These are phyloP conservation scores for Trichosanthes truncata DNA, from an alignment of 306 rosid species.

Conservation along the genomic window DNA sequence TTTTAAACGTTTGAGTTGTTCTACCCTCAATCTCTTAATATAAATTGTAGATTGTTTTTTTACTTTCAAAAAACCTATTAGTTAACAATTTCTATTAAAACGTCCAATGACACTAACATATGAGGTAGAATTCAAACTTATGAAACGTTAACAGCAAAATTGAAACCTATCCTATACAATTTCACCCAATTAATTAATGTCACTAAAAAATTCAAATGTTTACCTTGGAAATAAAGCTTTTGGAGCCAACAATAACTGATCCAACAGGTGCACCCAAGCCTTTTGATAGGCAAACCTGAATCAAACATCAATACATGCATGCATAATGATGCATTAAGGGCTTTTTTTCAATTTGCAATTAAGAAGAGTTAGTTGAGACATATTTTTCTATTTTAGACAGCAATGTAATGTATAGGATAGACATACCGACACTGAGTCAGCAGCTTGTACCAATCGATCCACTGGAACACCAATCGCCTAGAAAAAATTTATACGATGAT, in stretches of 20 bases:
- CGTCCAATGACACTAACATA: no score
- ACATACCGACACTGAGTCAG: constrained; percentile 70
- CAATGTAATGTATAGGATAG: not conserved
- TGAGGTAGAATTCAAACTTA: not conserved
- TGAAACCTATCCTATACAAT: no score
- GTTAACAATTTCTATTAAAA: no score
- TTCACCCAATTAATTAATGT: not conserved
- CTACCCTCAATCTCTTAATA: no score
- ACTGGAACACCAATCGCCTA: constrained; percentile 89
- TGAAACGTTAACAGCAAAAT: no score
- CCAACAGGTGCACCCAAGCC: constrained; percentile 98
- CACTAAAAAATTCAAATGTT: not conserved
- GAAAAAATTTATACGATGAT: constrained; percentile 13
- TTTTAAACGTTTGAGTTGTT: no score
- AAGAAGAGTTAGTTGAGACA: not conserved
- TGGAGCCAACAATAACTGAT: constrained; percentile 71
- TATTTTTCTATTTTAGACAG: no score
- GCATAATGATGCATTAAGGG: not conserved
- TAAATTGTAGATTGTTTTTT: no score
- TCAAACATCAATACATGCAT: not conserved
- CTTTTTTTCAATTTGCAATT: not conserved
- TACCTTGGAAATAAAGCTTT: constrained; percentile 74
- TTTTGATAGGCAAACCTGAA: constrained; percentile 28
- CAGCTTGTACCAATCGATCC: constrained; percentile 73
- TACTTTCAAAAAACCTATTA: no score